phyloP scores from a whole-genome alignment of 208 protist species.

The Porcisia deanei region DNA sequence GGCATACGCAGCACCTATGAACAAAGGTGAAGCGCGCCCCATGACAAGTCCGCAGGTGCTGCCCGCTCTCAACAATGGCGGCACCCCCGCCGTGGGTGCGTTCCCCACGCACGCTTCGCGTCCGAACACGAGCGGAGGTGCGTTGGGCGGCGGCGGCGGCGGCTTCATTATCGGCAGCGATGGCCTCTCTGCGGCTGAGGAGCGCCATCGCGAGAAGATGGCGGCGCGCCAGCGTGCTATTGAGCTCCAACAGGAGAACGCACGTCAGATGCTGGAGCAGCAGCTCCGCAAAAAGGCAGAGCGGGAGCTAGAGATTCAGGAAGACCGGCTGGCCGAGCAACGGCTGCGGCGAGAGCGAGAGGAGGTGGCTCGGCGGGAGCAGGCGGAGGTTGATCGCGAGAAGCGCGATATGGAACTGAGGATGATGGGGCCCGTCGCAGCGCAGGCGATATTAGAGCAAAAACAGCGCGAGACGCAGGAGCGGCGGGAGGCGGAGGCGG shows the following conservation, averaged over 20 bases:
- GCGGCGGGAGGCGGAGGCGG: slow-evolving; percentile 31
- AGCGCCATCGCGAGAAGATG: slow-evolving; percentile 31
- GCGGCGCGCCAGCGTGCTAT: slow-evolving; percentile 49
- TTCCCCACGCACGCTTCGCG: slow-evolving; percentile 10
- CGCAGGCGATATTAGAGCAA: slow-evolving; percentile 29
- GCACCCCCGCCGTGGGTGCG: background rate
- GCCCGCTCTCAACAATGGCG: slow-evolving; percentile 9
- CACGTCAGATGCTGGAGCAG: slow-evolving; percentile 60
- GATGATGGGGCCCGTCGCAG: slow-evolving; percentile 33
- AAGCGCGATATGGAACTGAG: slow-evolving; percentile 37
- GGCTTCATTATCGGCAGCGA: slow-evolving; percentile 26
- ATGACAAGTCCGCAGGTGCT: slow-evolving; percentile 21
- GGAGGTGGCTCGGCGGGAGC: slow-evolving; percentile 41
- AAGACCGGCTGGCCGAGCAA: slow-evolving; percentile 50
- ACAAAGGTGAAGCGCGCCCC: slow-evolving; percentile 2
- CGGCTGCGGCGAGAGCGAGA: slow-evolving; percentile 51
- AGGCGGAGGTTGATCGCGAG: slow-evolving; percentile 60
- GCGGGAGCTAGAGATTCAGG: slow-evolving; percentile 34
- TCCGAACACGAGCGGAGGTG: slow-evolving; percentile 12
- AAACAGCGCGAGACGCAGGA: slow-evolving; percentile 29
- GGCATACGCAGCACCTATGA: slow-evolving; percentile 9
- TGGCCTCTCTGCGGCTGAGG: slow-evolving; percentile 30
- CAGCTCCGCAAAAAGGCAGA: slow-evolving; percentile 45
- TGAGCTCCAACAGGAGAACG: slow-evolving; percentile 80
- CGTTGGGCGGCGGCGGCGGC: slow-evolving; percentile 6